Evolutionary conservation across 106 monocot species (phyloP).

Genomic region (Narthecium ossifragum): DNA sequence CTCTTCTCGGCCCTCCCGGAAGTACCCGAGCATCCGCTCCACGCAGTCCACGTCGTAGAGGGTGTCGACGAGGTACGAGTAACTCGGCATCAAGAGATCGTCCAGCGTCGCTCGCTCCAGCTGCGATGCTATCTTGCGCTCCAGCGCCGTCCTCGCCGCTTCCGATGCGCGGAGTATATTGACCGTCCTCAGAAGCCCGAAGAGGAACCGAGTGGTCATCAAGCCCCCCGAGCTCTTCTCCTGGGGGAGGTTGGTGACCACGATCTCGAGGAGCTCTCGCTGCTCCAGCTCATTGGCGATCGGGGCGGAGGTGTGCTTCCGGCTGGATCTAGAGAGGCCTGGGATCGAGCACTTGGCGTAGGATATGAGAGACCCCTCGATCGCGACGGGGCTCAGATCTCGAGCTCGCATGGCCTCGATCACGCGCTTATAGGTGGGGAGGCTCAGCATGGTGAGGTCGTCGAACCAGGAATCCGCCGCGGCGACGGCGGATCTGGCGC

Average conservation of each 20-base stretch:
- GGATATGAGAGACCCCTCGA: slow-evolving; percentile 64
- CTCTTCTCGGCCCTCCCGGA: slow-evolving; percentile 29
- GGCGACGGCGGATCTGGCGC: slow-evolving; percentile 3
- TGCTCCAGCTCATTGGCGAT: slow-evolving; percentile 33
- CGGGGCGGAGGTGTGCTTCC: slow-evolving; percentile 21
- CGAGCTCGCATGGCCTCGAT: slow-evolving; percentile 54
- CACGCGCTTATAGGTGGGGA: slow-evolving; percentile 73
- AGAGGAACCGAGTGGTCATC: slow-evolving; percentile 48
- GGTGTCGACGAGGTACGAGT: slow-evolving; percentile 71
- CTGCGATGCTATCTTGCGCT: slow-evolving; percentile 70
- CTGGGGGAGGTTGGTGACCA: slow-evolving; percentile 55
- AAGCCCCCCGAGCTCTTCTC: slow-evolving; percentile 28
- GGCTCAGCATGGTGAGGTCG: slow-evolving; percentile 49
- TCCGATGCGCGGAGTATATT: slow-evolving; percentile 66
- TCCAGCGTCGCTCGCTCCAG: slow-evolving; percentile 73
- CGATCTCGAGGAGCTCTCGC: slow-evolving; percentile 63
- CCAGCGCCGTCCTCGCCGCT: slow-evolving; percentile 32
- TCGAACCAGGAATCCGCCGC: slow-evolving; percentile 57
- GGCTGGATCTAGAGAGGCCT: slow-evolving; percentile 64
- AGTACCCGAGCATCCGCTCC: slow-evolving; percentile 61
- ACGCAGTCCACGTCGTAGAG: slow-evolving; percentile 96
- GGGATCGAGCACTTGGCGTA: slow-evolving; percentile 77
- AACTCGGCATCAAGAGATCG: slow-evolving; percentile 88
- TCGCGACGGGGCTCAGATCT: slow-evolving; percentile 41
- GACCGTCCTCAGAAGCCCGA: slow-evolving; percentile 60